These are phyloP conservation scores for Hirschioporus abietinus DNA, from an alignment of 768 basidiomycete genomes.

Conservation along the genomic window DNA sequence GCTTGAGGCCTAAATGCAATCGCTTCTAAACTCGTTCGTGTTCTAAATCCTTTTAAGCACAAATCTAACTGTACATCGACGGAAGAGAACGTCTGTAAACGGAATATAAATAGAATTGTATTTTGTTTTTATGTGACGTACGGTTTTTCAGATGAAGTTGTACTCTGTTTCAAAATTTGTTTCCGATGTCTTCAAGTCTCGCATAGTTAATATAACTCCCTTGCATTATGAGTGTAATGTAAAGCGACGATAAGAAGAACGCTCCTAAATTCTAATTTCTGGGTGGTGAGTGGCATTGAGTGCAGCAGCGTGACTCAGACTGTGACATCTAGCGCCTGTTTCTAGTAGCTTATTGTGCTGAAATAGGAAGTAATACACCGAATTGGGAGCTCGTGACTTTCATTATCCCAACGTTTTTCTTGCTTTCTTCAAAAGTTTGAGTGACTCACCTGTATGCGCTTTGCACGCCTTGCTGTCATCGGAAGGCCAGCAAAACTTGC, in stretches of 20 bases:
- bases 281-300: too few species aligned
- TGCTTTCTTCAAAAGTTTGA: background rate
- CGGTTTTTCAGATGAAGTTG: too few species aligned
- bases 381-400: background rate
- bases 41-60: background rate
- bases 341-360: too few species aligned
- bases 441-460: background rate
- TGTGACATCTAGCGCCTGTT: too few species aligned
- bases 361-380: too few species aligned
- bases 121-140: background rate
- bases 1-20: slow-evolving; percentile 36
- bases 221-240: too few species aligned
- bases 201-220: too few species aligned
- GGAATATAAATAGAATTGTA: background rate
- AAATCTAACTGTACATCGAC: background rate
- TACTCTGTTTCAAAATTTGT: too few species aligned
- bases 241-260: too few species aligned
- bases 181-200: too few species aligned
- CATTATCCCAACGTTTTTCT: background rate
- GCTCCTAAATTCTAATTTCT: too few species aligned
- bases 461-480: background rate
- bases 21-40: slow-evolving; percentile 8
- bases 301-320: too few species aligned
- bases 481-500: background rate
- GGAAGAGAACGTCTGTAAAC: background rate